phyloP scores from a whole-genome alignment of 306 rosid species.

The Senna siamea region DNA sequence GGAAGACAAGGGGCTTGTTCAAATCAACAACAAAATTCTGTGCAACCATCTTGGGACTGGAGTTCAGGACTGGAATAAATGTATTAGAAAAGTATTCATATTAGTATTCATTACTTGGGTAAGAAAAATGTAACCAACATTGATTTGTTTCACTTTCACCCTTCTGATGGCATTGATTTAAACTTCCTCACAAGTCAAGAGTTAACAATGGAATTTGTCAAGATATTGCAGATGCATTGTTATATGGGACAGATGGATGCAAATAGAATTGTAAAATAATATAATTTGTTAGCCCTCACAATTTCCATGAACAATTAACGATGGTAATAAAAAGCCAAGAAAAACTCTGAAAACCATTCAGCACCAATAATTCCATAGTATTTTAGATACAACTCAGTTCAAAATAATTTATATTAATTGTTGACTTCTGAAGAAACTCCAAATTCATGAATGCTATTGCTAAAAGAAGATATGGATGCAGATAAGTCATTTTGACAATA shows the following conservation, averaged over 20 bases:
- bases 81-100: conserved; percentile 5
- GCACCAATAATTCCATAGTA: background rate
- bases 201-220: background rate
- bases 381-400: background rate
- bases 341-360: conserved; percentile 5
- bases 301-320: background rate
- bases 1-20: conserved; percentile 87
- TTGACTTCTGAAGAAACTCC: background rate
- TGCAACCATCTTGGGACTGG: conserved; percentile 71
- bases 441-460: background rate
- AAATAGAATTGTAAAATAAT: background rate
- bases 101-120: background rate
- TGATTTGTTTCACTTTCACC: conserved; percentile 17
- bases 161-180: conserved; percentile 28
- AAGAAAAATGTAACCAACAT: conserved; percentile 19
- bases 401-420: background rate
- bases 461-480: background rate
- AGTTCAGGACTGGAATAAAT: conserved; percentile 27
- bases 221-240: background rate
- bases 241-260: background rate
- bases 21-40: conserved; percentile 80
- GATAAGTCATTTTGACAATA: background rate
- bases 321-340: background rate
- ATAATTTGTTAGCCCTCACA: background rate
- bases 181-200: conserved; percentile 15